These are phyloP conservation scores for Evansstolkia leycettana DNA, from an alignment of 495 filamentous ascomycete species.

Conservation along the genomic window DNA sequence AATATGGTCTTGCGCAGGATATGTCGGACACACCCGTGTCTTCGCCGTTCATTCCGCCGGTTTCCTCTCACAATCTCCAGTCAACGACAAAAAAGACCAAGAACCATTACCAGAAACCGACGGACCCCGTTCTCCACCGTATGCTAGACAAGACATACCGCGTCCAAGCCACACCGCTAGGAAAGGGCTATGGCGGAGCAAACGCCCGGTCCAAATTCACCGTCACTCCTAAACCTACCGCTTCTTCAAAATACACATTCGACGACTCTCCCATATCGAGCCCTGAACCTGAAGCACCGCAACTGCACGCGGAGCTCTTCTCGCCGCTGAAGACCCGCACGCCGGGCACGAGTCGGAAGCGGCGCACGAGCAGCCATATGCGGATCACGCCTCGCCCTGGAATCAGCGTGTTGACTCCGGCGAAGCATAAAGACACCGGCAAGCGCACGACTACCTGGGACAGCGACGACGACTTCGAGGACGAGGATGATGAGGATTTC, in stretches of 20 bases:
- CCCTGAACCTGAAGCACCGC: slow-evolving; percentile 65
- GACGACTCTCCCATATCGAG: slow-evolving; percentile 58
- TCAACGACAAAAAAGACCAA: slow-evolving; percentile 21
- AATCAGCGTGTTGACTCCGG: slow-evolving; percentile 66
- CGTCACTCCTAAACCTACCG: slow-evolving; percentile 20
- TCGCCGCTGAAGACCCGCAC: slow-evolving; percentile 42
- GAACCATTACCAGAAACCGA: slow-evolving; percentile 22
- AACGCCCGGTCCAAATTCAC: slow-evolving; percentile 24
- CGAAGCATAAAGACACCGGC: slow-evolving; percentile 14
- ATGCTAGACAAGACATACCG: slow-evolving; percentile 90
- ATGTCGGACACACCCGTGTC: slow-evolving; percentile 24
- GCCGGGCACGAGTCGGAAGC: slow-evolving; percentile 24
- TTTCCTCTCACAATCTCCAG: slow-evolving; percentile 22
- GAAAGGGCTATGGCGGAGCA: slow-evolving; percentile 22
- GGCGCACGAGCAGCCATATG: slow-evolving; percentile 21
- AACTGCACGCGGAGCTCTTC: slow-evolving; percentile 77
- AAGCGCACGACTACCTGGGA: slow-evolving; percentile 42
- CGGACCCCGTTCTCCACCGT: slow-evolving; percentile 72
- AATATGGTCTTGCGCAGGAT: slow-evolving; percentile 11
- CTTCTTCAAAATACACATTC: slow-evolving; percentile 16
- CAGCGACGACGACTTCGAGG: slow-evolving; percentile 41
- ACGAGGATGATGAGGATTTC: slow-evolving; percentile 42
- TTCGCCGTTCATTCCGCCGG: slow-evolving; percentile 39
- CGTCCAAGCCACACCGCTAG: slow-evolving; percentile 79
- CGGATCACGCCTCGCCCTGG: slow-evolving; percentile 50